Conservation (phyloP, 2,329 filamentous ascomycete genomes). For the Blastomyces percursus region DNA sequence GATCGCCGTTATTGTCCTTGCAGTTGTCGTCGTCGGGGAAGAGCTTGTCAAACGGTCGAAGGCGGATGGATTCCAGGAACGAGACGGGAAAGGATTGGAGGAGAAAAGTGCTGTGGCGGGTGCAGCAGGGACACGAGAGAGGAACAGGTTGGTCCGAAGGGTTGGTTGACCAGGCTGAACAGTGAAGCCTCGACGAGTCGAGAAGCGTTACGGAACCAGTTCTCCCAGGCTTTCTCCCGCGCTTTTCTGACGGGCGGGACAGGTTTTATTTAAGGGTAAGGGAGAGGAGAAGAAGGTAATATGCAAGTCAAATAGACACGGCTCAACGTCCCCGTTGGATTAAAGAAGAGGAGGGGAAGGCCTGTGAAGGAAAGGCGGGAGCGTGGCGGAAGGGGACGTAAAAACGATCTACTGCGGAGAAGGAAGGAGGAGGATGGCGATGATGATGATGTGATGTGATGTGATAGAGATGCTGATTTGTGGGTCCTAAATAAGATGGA, state of each 20-base stretch:
- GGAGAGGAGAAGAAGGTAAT: neutral
- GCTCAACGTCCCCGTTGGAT: neutral
- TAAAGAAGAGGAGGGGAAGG: neutral
- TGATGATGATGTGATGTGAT: neutral
- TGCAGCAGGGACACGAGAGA: neutral
- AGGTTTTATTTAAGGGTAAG: neutral
- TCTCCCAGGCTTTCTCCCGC: neutral
- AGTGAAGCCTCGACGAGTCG: constrained; percentile 1
- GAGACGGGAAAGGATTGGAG: neutral
- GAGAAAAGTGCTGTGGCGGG: neutral
- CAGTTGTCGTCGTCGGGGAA: neutral
- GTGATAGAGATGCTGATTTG: neutral
- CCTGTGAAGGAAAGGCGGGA: neutral
- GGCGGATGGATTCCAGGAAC: neutral
- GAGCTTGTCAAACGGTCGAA: neutral
- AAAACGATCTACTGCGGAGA: neutral
- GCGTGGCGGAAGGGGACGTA: neutral
- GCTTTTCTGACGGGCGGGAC: no score
- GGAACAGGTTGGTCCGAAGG: constrained; percentile 8
- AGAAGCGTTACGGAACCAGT: neutral
- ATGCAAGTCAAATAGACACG: neutral
- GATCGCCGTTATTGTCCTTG: neutral
- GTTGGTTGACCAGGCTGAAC: constrained; percentile 10
- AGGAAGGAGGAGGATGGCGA: neutral
- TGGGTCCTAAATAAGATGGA: constrained; percentile 7